Conservation (phyloP, 257 asterid species). For the Marsdenia floribunda region DNA sequence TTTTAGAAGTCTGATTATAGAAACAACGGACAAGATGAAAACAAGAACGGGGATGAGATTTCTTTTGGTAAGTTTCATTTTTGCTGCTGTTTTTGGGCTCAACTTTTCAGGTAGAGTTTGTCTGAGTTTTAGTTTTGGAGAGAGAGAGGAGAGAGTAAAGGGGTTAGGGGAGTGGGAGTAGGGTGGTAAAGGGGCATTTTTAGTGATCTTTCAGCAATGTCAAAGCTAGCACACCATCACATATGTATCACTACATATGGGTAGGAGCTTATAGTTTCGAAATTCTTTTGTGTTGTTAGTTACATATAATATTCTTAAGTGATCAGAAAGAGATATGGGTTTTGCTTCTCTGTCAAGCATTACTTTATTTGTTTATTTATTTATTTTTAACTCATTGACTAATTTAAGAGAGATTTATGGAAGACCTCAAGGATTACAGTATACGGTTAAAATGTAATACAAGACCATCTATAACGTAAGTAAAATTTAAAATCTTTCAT, state of each 20-base stretch:
- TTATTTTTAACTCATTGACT: no score
- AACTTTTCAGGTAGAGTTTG: neutral
- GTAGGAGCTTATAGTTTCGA: conserved; percentile 6
- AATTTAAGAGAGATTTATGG: no score
- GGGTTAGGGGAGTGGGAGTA: conserved; percentile 31
- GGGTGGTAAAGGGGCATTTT: conserved; percentile 57
- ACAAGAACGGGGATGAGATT: conserved; percentile 52
- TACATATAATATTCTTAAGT: conserved; percentile 34
- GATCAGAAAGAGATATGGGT: conserved; percentile 41
- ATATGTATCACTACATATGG: neutral
- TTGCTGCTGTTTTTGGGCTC: conserved; percentile 10
- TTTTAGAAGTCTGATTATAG: conserved; percentile 57
- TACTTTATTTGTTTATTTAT: neutral
- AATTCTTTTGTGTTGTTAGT: conserved; percentile 1
- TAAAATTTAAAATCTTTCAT: no score
- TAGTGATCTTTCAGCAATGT: conserved; percentile 13
- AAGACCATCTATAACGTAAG: no score
- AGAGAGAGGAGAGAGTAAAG: conserved; percentile 32
- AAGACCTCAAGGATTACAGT: no score
- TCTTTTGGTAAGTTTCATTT: conserved; percentile 48
- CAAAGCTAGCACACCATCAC: conserved; percentile 14
- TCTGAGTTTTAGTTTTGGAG: conserved; percentile 20
- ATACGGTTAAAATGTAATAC: no score
- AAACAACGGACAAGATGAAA: conserved; percentile 44
- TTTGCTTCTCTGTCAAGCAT: conserved; percentile 54